Base-by-base conservation (phyloP, 441 rosid genomes). In the Omphalea diandra region DNA sequence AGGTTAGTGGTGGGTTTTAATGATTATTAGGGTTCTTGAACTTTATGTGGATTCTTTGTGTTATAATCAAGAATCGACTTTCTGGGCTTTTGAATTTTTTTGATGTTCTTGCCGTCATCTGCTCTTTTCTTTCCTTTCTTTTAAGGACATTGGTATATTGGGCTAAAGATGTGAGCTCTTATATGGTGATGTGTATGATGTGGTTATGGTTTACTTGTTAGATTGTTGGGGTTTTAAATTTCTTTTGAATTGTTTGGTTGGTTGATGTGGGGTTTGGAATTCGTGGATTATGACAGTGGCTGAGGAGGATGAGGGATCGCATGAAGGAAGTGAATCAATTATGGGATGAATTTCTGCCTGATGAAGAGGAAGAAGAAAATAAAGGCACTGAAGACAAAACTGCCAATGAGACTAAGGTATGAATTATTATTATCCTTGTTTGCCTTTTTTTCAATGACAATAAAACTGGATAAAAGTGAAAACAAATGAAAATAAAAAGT, bases 271-370 rank as follows among this genome's bases (percentile, higher is more conserved):
- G 10, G 53, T 49, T 7, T 57, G 40, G 56, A 47, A 46, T 46
- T 64, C 26, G 12, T 64, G 27, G 59, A 10, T 20, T 26, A 62
- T 68, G 59, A 69, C 78, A 83, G 88, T 75, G 77, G 66, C 52
- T 81, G 55, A 81, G 26, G 69, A 84, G 53, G 71, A 79, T 79
- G 81, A 77, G 52, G 73, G 77, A 78, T 50, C 57, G 76, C 56
- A 50, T 80, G 69, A 78, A 52, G 66, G 82, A 80, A 74, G 80
- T 88, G 87, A 79, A 71, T 56, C 65, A 73, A 22, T 80, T 83
- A 83, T 77, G 77, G 64, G 70, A 76, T 72, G 80, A 74, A 50
- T 10, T 61, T 53, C 31, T 75, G 58, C 65, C 46, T 9, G 68
- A 57, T 55, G 81, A 65, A 68, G 76, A 52, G 7, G 54, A 61